phyloP scores from a whole-genome alignment of 441 rosid genomes.

The Pelargonium fulgidum region DNA sequence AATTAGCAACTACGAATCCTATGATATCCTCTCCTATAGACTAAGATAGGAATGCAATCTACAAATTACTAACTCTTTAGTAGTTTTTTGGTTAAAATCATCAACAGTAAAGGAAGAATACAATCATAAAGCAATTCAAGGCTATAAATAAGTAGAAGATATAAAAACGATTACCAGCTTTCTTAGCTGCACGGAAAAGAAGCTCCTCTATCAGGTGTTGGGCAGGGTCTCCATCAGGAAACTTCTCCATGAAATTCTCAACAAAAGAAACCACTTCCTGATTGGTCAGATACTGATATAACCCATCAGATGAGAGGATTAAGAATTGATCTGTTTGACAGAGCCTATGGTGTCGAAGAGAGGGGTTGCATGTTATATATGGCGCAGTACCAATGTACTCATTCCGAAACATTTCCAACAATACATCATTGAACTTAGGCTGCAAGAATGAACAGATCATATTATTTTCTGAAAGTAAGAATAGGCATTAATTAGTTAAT shows the following conservation, averaged over 20 bases:
- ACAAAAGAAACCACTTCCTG: constrained; percentile 81
- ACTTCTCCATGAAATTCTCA: constrained; percentile 77
- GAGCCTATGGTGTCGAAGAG: constrained; percentile 75
- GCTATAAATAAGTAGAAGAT: background rate
- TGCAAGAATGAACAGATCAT: constrained; percentile 31
- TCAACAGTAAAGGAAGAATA: background rate
- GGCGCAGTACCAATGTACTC: constrained; percentile 85
- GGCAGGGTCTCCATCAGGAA: constrained; percentile 96
- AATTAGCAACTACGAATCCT: too few species aligned
- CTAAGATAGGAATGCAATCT: too few species aligned
- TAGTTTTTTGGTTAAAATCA: background rate
- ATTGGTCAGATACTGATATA: constrained; percentile 88
- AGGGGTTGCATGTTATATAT: constrained; percentile 73
- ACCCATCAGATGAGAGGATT: constrained; percentile 91
- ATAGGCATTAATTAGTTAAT: too few species aligned
- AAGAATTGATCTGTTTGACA: constrained; percentile 76
- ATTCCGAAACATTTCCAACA: constrained; percentile 86
- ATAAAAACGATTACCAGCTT: constrained; percentile 57
- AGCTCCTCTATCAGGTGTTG: constrained; percentile 88
- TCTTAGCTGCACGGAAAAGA: constrained; percentile 84
- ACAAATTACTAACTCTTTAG: background rate
- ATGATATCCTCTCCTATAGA: too few species aligned
- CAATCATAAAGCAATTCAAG: background rate
- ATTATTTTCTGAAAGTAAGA: background rate
- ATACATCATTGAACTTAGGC: constrained; percentile 76